Base-by-base conservation (phyloP, 768 basidiomycete genomes). In the Amanita fuliginea region DNA sequence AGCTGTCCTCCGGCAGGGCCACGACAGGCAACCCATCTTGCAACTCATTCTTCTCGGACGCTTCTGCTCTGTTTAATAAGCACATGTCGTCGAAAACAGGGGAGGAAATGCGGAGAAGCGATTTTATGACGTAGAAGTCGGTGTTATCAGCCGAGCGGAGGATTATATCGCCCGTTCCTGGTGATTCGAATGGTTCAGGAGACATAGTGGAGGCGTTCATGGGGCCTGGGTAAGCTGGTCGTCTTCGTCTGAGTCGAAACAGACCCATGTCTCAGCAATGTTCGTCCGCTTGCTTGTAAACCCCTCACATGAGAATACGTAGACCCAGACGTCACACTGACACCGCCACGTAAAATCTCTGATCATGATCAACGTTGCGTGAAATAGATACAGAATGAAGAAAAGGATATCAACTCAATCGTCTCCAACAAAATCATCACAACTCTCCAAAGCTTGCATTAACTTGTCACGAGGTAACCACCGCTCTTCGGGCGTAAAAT, bases 401-500 rank as follows among this genome's bases (percentile, higher is more conserved):
- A n/a, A n/a, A n/a, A n/a, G n/a, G 24, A 6, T 26, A 26, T 8
- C 26, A 8, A 28, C 6, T 28, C 26, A 28, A 28, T 28, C 26
- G 6, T 30, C 30, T 11, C 9, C 30, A 10, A 2, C 30, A 4
- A 32, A 3, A 32, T 32, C 4, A 32, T 32, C 13, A 32, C 32
- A 32, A 13, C 32, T 54, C 22, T 65, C 61, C 57, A 83, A 61
- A 6, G 72, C 78, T 57, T 72, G 74, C 33, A 76, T 53, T 52
- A 85, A 62, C 51, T 78, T 76, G 39, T 83, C 79, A 36, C 73
- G 70, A 52, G 78, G 77, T 42, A 94, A 71, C 92, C 92, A 94
- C 55, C 78, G 80, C 11, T 87, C 75, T 59, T 81, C 76, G 0
- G 90, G 86, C 0, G 78, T 83, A 57, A 90, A 73, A 60, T 78